Percentiles rank a stretch among this genome's conserved stretches.
These are phyloP conservation scores for Fusarium hainanense DNA, from an alignment of 2,329 filamentous ascomycete genomes.

Conservation along the genomic window DNA sequence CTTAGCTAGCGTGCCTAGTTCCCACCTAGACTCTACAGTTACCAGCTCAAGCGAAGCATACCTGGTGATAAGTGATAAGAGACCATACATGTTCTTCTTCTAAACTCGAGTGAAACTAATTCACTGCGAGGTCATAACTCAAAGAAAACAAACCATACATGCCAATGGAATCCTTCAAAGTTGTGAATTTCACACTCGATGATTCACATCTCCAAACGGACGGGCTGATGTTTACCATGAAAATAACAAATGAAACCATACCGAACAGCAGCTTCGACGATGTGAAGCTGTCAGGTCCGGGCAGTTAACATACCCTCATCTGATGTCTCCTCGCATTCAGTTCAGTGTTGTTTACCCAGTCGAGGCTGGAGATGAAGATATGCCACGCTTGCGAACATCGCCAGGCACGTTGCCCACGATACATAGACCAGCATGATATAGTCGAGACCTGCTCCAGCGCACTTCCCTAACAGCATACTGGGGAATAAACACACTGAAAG, in stretches of 20 bases:
- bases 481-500: slow-evolving; percentile 35
- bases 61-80: background rate
- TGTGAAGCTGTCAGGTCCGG: background rate
- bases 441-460: slow-evolving; percentile 33
- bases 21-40: background rate
- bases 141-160: background rate
- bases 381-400: slow-evolving; percentile 39
- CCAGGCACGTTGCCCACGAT: slow-evolving; percentile 43
- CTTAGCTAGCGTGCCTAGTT: slow-evolving; percentile 20
- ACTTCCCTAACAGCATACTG: slow-evolving; percentile 31
- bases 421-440: slow-evolving; percentile 42
- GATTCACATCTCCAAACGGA: background rate
- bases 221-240: background rate
- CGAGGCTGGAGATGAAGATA: slow-evolving; percentile 15
- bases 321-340: background rate
- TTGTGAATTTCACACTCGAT: background rate
- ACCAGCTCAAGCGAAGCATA: background rate
- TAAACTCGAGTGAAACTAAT: background rate
- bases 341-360: slow-evolving; percentile 14
- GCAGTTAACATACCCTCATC: slow-evolving; percentile 11
- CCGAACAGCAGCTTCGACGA: background rate
- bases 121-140: background rate
- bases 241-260: background rate
- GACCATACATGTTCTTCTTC: background rate
- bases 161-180: background rate